phyloP scores from a whole-genome alignment of 768 basidiomycete species.

The Lactarius sanguifluus region DNA sequence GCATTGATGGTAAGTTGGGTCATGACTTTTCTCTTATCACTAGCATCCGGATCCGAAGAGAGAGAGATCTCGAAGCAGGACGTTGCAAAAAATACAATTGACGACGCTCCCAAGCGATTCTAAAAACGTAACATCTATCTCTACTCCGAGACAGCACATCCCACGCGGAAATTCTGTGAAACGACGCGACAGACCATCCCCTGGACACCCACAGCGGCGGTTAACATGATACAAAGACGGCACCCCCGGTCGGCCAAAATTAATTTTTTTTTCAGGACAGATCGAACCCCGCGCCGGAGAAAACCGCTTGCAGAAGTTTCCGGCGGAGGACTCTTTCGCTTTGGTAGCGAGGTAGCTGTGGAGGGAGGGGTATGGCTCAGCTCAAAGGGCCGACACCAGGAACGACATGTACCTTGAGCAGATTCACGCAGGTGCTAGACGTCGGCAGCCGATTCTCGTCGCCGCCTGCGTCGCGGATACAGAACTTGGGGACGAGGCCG shows the following conservation, averaged over 20 bases:
- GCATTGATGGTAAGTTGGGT: too few species aligned
- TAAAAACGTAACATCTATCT: background rate
- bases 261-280: slow-evolving; percentile 53
- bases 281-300: slow-evolving; percentile 88
- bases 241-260: background rate
- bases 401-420: slow-evolving; percentile 68
- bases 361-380: background rate
- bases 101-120: background rate
- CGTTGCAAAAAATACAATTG: background rate
- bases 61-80: too few species aligned
- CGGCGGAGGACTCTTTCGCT: slow-evolving; percentile 61
- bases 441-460: slow-evolving; percentile 74
- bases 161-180: too few species aligned
- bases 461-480: slow-evolving; percentile 75
- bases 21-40: too few species aligned
- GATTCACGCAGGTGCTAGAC: slow-evolving; percentile 87
- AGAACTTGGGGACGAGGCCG: slow-evolving; percentile 84
- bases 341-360: slow-evolving; percentile 67
- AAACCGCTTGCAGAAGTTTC: slow-evolving; percentile 86
- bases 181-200: too few species aligned
- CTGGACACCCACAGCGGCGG: too few species aligned
- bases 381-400: background rate
- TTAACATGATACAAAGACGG: too few species aligned
- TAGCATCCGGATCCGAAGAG: too few species aligned
- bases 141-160: background rate